These are phyloP conservation scores for Verticillium longisporum DNA, from an alignment of 2,329 filamentous ascomycete genomes.

Conservation along the genomic window DNA sequence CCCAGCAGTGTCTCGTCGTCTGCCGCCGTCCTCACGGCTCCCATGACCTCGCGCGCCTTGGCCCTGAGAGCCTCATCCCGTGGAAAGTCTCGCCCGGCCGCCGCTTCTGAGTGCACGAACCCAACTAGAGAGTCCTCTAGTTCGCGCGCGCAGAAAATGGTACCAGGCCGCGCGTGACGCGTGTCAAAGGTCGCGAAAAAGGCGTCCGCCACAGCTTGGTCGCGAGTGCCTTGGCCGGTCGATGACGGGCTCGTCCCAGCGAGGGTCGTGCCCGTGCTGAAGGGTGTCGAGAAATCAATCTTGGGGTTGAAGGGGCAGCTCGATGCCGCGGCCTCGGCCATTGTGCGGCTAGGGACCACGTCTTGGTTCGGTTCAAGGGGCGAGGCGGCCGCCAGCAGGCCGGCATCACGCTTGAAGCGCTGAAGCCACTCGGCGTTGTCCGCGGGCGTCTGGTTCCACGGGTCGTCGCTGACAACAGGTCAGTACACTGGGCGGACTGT, in stretches of 20 bases:
- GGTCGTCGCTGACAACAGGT: conserved; percentile 41
- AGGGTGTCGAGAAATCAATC: not conserved
- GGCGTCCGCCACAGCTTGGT: conserved; percentile 37
- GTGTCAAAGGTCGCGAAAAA: conserved; percentile 37
- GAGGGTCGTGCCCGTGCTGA: conserved; percentile 12
- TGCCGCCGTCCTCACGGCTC: conserved; percentile 40
- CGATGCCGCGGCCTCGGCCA: conserved; percentile 1
- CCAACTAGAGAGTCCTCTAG: conserved; percentile 47
- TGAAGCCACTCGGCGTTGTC: conserved; percentile 59
- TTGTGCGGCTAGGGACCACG: conserved; percentile 33
- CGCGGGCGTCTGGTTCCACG: conserved; percentile 57
- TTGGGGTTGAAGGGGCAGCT: not conserved
- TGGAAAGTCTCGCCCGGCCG: conserved; percentile 34
- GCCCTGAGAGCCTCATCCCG: conserved; percentile 37
- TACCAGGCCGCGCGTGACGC: conserved; percentile 37
- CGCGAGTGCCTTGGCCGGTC: conserved; percentile 22
- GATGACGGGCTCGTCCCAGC: conserved; percentile 11
- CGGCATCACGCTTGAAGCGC: conserved; percentile 53
- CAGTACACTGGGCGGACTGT: not conserved
- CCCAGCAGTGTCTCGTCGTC: conserved; percentile 45
- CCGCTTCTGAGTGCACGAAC: conserved; percentile 36
- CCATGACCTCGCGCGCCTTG: conserved; percentile 41
- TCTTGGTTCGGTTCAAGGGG: conserved; percentile 51
- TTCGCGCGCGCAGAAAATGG: conserved; percentile 52
- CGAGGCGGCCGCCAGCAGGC: conserved; percentile 44